Evolutionary conservation across 1,284 basidiomycete species (phyloP).

Genomic region (Tremellales sp.): DNA sequence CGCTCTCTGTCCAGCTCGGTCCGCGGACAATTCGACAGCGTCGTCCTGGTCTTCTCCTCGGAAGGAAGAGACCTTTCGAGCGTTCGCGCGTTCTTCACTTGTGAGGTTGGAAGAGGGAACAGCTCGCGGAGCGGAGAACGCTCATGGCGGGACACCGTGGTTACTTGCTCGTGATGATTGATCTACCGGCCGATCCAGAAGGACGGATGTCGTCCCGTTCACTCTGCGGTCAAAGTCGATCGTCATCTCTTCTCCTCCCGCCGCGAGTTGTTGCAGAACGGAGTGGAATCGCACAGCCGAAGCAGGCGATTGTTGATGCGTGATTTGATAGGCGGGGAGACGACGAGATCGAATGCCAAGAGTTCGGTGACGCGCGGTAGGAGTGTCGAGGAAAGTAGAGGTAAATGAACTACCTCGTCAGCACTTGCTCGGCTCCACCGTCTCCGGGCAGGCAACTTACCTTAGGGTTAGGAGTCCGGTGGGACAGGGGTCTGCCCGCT

Average conservation of each 20-base stretch:
- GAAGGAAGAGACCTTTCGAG: neutral
- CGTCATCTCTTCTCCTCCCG: too few relatives aligned
- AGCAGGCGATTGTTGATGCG: neutral
- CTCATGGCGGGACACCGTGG: constrained; percentile 3
- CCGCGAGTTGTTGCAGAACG: too few relatives aligned
- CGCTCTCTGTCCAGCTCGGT: neutral
- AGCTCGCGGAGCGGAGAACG: constrained; percentile 4
- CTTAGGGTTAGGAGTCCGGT: neutral
- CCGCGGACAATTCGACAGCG: neutral
- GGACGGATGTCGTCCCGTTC: too few relatives aligned
- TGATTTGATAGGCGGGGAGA: neutral
- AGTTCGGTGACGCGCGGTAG: neutral
- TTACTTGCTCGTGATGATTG: neutral
- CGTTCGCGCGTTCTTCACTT: neutral
- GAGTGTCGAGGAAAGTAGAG: neutral
- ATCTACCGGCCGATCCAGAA: neutral
- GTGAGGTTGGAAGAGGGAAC: neutral
- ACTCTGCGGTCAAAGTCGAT: too few relatives aligned
- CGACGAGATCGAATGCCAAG: neutral
- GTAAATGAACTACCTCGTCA: neutral
- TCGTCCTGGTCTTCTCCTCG: constrained; percentile 1
- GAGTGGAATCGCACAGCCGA: neutral
- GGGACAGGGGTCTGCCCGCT: neutral
- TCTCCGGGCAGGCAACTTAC: neutral
- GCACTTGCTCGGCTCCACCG: neutral